Evolutionary conservation across 306 rosid genomes (phyloP).

Genomic region (Malus orientalis): DNA sequence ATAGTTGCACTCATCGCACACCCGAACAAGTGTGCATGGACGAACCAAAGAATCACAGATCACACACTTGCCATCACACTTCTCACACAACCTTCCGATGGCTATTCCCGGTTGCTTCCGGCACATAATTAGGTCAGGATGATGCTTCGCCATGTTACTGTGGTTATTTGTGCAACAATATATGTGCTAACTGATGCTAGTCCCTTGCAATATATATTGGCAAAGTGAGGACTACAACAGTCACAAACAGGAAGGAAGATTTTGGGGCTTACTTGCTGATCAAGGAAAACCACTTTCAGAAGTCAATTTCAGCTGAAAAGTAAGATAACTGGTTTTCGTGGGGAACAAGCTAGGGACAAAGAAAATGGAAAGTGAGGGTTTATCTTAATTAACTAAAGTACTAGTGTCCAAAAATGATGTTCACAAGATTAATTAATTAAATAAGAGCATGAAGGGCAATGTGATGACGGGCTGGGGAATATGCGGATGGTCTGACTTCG

Average conservation of each 20-base stretch:
- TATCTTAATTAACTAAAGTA: not conserved
- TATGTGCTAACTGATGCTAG: not conserved
- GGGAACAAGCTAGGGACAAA: not conserved
- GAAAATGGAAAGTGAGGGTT: not conserved
- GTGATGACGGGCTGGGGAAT: not conserved
- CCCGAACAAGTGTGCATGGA: slow-evolving; percentile 80
- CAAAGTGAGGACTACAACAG: not conserved
- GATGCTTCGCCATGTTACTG: not conserved
- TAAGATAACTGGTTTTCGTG: not conserved
- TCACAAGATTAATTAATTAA: not conserved
- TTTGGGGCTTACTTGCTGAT: not conserved
- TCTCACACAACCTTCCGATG: slow-evolving; percentile 66
- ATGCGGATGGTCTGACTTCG: too few relatives aligned
- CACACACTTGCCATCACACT: slow-evolving; percentile 80
- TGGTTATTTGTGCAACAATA: not conserved
- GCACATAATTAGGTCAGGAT: slow-evolving; percentile 74
- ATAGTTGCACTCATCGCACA: slow-evolving; percentile 73
- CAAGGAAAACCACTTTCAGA: not conserved
- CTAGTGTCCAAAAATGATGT: not conserved
- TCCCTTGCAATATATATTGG: too few relatives aligned
- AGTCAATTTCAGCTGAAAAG: not conserved
- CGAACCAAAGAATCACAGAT: slow-evolving; percentile 71
- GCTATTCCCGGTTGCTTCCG: slow-evolving; percentile 82
- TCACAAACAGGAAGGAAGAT: not conserved
- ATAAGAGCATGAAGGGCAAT: not conserved